Evolutionary conservation across 1,284 basidiomycete genomes (phyloP), one percentile per base, ranked within the genome.

Genomic region (Puccinia novopanici): DNA sequence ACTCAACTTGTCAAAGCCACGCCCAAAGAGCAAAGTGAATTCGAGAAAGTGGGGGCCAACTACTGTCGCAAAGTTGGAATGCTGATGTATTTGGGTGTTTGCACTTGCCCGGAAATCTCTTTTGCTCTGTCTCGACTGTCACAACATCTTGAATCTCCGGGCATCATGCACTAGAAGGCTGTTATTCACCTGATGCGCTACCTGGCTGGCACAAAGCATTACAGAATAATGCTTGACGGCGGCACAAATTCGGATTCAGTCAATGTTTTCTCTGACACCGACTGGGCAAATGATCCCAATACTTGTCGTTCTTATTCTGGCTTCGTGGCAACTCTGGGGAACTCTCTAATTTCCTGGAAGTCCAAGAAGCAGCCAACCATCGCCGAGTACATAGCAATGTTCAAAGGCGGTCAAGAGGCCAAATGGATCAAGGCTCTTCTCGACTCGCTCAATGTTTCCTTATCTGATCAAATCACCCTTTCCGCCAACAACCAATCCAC

Each of bases 301-400:
- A 45, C 68, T 9, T 22, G 37, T 10, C 40, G 24, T n/a, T 71
- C 68, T 17, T 34, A 40, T 40, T 45, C 6, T 12, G 68, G 68
- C 15, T 71, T 45, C 30, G 15, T 71, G 6, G 42, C 48, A 12
- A 42, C 15, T 4, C 17, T 42, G 4, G 45, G 45, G 42, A n/a
- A 48, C n/a, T 15, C 34, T 48, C 5, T 57, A 6, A 57, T 57
- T 57, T 57, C 55, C 19, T 67, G 63, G 63, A 67, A 67, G 37
- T 5, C 19, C 30, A 67, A 67, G 34, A 67, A 67, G 27, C 13
- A 67, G 30, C 63, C 63, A 9, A 13, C 34, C n/a, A 34, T 67
- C 9, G 10, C 10, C 4, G 8, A 67, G 22, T 67, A 67, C 34
- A 27, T 8, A 19, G 22, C 13, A 30, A 67, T 67, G 37, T 67